Evolutionary conservation across 495 filamentous ascomycete genomes (phyloP).

Genomic region (Coniosporium apollinis): DNA sequence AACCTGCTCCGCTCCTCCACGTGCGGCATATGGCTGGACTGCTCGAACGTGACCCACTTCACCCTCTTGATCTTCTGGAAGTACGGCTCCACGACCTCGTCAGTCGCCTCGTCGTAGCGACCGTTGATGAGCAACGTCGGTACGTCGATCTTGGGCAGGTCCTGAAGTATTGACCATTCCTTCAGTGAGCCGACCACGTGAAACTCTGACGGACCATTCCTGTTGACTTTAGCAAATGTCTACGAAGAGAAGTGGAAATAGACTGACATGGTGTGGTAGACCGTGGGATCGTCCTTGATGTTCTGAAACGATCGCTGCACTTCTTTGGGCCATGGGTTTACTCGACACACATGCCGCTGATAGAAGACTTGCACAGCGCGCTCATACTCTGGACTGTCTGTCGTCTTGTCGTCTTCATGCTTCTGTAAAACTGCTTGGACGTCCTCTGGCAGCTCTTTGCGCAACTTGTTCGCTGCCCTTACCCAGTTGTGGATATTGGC

Average conservation of each 20-base stretch:
- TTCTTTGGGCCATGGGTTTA: constrained; percentile 23
- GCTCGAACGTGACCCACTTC: constrained; percentile 29
- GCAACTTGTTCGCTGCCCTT: constrained; percentile 15
- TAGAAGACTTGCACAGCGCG: constrained; percentile 27
- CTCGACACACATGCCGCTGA: constrained; percentile 25
- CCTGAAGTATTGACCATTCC: constrained; percentile 17
- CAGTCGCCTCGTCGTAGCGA: constrained; percentile 31
- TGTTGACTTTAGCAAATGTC: constrained; percentile 4
- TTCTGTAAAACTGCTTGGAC: constrained; percentile 25
- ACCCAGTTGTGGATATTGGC: constrained; percentile 22
- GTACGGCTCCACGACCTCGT: constrained; percentile 27
- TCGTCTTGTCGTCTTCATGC: constrained; percentile 22
- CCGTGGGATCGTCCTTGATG: constrained; percentile 27
- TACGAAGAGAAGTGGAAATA: background rate
- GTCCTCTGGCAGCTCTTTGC: constrained; percentile 24
- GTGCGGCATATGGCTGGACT: constrained; percentile 30
- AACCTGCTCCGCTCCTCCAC: constrained; percentile 28
- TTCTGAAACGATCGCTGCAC: constrained; percentile 16
- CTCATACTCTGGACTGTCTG: constrained; percentile 30
- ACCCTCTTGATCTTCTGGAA: constrained; percentile 27
- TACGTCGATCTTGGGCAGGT: constrained; percentile 21
- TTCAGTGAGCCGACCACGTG: constrained; percentile 28
- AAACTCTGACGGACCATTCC: constrained; percentile 34
- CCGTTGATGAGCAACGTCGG: constrained; percentile 34
- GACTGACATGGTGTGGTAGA: constrained; percentile 30